Conservation (phyloP, 495 filamentous ascomycete species). For the Daldinia grandis region DNA sequence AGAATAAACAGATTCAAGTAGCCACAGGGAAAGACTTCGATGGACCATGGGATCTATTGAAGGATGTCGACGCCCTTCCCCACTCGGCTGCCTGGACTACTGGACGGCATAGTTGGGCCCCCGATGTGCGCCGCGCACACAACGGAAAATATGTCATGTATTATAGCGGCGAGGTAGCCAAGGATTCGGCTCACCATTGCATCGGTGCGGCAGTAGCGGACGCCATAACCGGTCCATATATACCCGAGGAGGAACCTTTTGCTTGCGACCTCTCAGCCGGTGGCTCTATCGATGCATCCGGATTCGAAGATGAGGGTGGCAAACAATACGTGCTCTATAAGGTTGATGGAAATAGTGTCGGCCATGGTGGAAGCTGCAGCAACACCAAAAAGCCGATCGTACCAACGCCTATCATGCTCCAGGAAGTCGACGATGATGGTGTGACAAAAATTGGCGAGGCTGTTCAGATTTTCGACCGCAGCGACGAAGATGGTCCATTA, state of each 20-base stretch:
- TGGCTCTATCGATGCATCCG: constrained; percentile 67
- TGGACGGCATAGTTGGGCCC: constrained; percentile 57
- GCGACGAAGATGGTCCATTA: constrained; percentile 63
- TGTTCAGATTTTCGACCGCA: constrained; percentile 64
- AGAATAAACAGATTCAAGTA: constrained; percentile 48
- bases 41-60: constrained; percentile 45
- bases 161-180: constrained; percentile 60
- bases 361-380: constrained; percentile 64
- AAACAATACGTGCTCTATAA: constrained; percentile 69
- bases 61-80: constrained; percentile 43
- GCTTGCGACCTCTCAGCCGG: constrained; percentile 61
- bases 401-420: constrained; percentile 68
- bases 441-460: constrained; percentile 60
- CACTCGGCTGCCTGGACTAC: constrained; percentile 44
- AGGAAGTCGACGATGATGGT: constrained; percentile 62
- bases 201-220: constrained; percentile 60
- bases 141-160: constrained; percentile 65
- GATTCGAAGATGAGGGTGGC: constrained; percentile 62
- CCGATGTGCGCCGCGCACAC: constrained; percentile 51
- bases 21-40: constrained; percentile 39
- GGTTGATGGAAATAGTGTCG: constrained; percentile 68
- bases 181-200: constrained; percentile 57
- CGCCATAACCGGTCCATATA: constrained; percentile 61
- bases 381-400: constrained; percentile 59
- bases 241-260: constrained; percentile 52